phyloP scores from a whole-genome alignment of 192 early-diverging fungal species.

The Coemansia sp. region DNA sequence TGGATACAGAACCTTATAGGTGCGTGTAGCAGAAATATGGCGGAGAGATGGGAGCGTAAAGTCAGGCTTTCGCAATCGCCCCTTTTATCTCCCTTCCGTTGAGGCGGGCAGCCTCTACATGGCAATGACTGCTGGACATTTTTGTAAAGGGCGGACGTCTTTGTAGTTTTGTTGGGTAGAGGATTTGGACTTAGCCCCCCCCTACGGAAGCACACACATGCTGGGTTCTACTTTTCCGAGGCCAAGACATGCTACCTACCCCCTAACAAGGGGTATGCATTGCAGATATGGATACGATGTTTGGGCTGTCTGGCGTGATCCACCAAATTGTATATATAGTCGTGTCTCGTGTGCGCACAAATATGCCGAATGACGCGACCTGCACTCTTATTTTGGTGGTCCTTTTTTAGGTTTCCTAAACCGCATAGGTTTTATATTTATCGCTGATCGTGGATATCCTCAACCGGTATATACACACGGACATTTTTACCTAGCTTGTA shows the following conservation, averaged over 20 bases:
- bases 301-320: background rate
- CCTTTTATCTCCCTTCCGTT: background rate
- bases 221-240: background rate
- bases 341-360: background rate
- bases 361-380: background rate
- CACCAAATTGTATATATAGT: background rate
- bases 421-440: background rate
- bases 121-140: background rate
- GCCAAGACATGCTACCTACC: background rate
- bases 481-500: conserved; percentile 50
- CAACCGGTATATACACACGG: conserved; percentile 24
- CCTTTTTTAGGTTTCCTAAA: too few species aligned
- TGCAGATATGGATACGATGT: background rate
- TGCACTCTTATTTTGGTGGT: background rate
- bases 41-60: background rate
- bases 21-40: background rate
- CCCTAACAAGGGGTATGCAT: background rate
- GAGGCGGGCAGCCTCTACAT: background rate
- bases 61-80: background rate
- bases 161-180: background rate
- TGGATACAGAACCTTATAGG: background rate
- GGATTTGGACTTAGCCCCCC: background rate
- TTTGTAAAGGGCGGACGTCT: background rate
- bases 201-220: background rate
- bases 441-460: background rate